Evolutionary conservation across 371 early-diverging fungal genomes (phyloP).

Genomic region (Smittium culicis): DNA sequence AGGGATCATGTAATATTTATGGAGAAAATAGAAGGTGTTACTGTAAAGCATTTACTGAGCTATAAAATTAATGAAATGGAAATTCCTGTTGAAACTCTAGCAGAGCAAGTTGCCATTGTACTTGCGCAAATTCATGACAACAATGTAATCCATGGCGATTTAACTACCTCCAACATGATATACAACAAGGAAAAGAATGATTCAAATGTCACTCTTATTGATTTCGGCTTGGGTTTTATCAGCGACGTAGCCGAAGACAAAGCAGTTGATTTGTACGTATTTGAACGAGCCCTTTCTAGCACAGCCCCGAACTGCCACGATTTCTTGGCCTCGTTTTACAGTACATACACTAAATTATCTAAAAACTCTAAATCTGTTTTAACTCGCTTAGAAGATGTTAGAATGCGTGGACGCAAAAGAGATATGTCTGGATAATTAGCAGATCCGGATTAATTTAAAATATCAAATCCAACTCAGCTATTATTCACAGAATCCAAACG

Average conservation of each 20-base stretch:
- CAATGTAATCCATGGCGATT: slow-evolving; percentile 92
- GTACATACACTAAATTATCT: slow-evolving; percentile 37
- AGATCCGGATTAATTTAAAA: too few species aligned
- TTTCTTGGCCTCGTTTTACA: slow-evolving; percentile 60
- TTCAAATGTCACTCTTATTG: slow-evolving; percentile 58
- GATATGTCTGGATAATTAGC: slow-evolving; percentile 71
- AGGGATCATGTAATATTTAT: slow-evolving; percentile 57
- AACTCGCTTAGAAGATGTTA: slow-evolving; percentile 71
- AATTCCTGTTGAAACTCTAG: slow-evolving; percentile 15
- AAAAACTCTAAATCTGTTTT: slow-evolving; percentile 35
- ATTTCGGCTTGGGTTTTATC: slow-evolving; percentile 92
- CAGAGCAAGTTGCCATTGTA: slow-evolving; percentile 41
- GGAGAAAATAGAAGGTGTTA: slow-evolving; percentile 64
- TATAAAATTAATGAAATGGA: too few species aligned
- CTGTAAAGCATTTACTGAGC: slow-evolving; percentile 54
- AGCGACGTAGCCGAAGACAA: slow-evolving; percentile 90
- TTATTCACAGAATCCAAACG: too few species aligned
- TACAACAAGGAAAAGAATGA: slow-evolving; percentile 38
- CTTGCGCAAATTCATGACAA: slow-evolving; percentile 71
- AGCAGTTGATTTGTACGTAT: slow-evolving; percentile 97
- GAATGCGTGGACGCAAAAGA: slow-evolving; percentile 80
- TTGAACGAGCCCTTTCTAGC: slow-evolving; percentile 87
- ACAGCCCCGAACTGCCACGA: slow-evolving; percentile 69
- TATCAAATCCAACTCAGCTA: too few species aligned
- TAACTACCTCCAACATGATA: slow-evolving; percentile 96